These are phyloP conservation scores for Hsuehochloa calcarea DNA, from an alignment of 176 grass and related monocot species.

Conservation along the genomic window DNA sequence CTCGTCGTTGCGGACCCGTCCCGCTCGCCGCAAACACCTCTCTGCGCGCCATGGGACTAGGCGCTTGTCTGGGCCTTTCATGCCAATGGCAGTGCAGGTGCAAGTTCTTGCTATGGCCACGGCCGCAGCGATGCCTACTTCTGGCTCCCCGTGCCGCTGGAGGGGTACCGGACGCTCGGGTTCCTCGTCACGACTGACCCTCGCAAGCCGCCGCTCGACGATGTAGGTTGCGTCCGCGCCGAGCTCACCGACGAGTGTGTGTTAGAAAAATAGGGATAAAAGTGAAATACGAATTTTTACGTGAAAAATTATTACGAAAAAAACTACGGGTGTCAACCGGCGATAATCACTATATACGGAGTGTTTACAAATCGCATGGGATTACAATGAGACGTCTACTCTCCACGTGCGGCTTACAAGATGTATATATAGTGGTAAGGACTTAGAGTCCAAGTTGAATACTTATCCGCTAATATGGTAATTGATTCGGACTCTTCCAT, in stretches of 20 bases:
- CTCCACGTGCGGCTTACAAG: too few relatives aligned
- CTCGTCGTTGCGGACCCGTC: slow-evolving; percentile 38
- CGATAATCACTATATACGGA: too few relatives aligned
- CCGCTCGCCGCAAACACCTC: neutral
- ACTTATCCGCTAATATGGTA: too few relatives aligned
- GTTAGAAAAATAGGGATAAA: too few relatives aligned
- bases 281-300: too few relatives aligned
- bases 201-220: slow-evolving; percentile 49
- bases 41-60: slow-evolving; percentile 57
- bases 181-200: slow-evolving; percentile 45
- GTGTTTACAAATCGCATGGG: too few relatives aligned
- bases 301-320: too few relatives aligned
- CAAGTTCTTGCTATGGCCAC: neutral
- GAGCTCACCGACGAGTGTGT: slow-evolving; percentile 68
- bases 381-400: too few relatives aligned
- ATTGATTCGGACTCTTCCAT: too few relatives aligned
- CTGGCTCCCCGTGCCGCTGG: slow-evolving; percentile 66
- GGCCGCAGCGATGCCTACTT: slow-evolving; percentile 45
- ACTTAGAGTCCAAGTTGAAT: too few relatives aligned
- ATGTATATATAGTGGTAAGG: too few relatives aligned
- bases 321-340: too few relatives aligned
- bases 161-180: slow-evolving; percentile 65
- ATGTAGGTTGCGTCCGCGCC: slow-evolving; percentile 59
- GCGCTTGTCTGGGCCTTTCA: slow-evolving; percentile 54
- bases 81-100: neutral